These are phyloP conservation scores for Turnera subulata DNA, from an alignment of 345 rosid genomes.

Conservation along the genomic window DNA sequence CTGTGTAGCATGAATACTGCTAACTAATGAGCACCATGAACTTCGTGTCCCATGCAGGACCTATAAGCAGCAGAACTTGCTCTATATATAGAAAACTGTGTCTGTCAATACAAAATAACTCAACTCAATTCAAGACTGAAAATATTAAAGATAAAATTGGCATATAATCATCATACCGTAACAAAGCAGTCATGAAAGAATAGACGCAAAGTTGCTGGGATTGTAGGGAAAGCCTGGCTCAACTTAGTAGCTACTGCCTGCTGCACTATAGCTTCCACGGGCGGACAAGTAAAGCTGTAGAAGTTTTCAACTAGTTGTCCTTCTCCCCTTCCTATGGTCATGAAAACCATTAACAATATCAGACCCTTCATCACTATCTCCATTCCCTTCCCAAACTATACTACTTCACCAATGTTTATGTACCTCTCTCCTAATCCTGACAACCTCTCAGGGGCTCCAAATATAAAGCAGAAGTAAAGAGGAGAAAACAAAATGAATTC, in stretches of 20 bases:
- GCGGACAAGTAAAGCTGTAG: conserved; percentile 53
- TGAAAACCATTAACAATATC: conserved; percentile 12
- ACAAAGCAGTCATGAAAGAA: conserved; percentile 95
- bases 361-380: conserved; percentile 12
- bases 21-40: too few species aligned
- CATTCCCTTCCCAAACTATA: conserved; percentile 15
- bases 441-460: not conserved
- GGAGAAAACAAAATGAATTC: too few species aligned
- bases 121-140: too few species aligned
- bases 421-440: not conserved
- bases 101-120: too few species aligned
- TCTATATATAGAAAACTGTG: too few species aligned
- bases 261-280: conserved; percentile 54
- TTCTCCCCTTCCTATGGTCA: conserved; percentile 31
- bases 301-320: conserved; percentile 51
- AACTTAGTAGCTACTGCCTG: conserved; percentile 55
- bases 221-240: conserved; percentile 48
- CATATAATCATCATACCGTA: conserved; percentile 17
- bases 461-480: too few species aligned
- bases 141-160: too few species aligned
- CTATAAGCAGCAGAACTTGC: too few species aligned
- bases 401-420: not conserved
- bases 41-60: too few species aligned
- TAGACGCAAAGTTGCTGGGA: conserved; percentile 82
- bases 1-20: too few species aligned